These are phyloP conservation scores for Emmonsia crescens DNA, from an alignment of 2,329 filamentous ascomycete genomes.

Conservation along the genomic window DNA sequence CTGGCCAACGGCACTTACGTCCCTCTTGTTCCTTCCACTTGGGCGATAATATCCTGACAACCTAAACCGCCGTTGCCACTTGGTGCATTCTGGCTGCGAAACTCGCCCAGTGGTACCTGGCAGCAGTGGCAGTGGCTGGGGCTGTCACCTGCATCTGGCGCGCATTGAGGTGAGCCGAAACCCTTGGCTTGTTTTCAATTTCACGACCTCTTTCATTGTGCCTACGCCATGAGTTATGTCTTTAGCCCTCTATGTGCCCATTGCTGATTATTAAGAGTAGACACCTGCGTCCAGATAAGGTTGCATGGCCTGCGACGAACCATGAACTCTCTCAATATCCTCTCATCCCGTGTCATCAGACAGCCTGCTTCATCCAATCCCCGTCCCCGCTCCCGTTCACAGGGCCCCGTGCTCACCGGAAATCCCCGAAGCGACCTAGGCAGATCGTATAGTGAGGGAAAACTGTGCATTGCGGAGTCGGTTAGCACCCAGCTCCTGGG, in stretches of 20 bases:
- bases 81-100: neutral
- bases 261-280: slow-evolving; percentile 14
- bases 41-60: neutral
- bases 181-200: neutral
- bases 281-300: slow-evolving; percentile 23
- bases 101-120: neutral
- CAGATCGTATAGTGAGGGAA: slow-evolving; percentile 34
- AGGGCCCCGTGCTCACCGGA: slow-evolving; percentile 34
- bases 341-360: slow-evolving; percentile 70
- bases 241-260: neutral
- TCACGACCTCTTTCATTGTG: slow-evolving; percentile 7
- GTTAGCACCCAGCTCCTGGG: slow-evolving; percentile 15
- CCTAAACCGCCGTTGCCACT: neutral
- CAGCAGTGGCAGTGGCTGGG: slow-evolving; percentile 10
- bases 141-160: slow-evolving; percentile 26
- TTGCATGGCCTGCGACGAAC: slow-evolving; percentile 45
- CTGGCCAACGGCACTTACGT: neutral
- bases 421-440: slow-evolving; percentile 24
- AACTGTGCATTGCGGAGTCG: slow-evolving; percentile 24
- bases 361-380: slow-evolving; percentile 42
- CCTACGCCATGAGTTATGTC: neutral
- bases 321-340: slow-evolving; percentile 96
- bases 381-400: slow-evolving; percentile 45
- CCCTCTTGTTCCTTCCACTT: neutral
- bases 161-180: slow-evolving; percentile 29